Conservation (phyloP, 176 grass and related monocot species). For the Oryza australiensis region DNA sequence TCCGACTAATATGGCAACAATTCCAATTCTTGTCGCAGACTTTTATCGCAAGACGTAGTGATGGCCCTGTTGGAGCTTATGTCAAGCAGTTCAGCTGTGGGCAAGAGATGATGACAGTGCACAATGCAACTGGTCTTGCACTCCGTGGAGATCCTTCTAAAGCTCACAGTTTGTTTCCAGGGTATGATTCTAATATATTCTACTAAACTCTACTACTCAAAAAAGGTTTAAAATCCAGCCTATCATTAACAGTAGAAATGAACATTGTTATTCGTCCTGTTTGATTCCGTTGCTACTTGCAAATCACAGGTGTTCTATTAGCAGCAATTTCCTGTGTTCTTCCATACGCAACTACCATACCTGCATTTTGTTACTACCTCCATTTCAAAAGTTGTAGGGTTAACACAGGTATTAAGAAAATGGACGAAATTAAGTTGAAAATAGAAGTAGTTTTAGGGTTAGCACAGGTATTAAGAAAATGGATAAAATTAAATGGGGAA, state of each 20-base stretch:
- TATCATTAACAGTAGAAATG: neutral
- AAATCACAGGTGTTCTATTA: neutral
- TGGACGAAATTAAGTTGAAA: too few species aligned
- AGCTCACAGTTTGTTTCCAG: conserved; percentile 89
- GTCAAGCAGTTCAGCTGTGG: conserved; percentile 43
- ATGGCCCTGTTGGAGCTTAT: conserved; percentile 55
- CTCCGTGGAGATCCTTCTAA: conserved; percentile 48
- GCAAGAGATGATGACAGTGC: conserved; percentile 70
- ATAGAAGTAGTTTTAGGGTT: too few species aligned
- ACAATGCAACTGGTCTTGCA: conserved; percentile 57
- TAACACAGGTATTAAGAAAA: too few species aligned
- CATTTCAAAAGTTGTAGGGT: too few species aligned
- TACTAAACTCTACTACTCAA: neutral
- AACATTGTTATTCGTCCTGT: neutral
- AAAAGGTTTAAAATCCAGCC: neutral
- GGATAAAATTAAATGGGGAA: too few species aligned
- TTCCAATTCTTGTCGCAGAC: conserved; percentile 44
- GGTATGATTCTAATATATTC: conserved; percentile 47
- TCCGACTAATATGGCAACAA: conserved; percentile 11
- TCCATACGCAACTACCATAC: neutral
- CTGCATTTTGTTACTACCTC: neutral
- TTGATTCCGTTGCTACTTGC: conserved; percentile 15
- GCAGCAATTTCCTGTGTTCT: neutral
- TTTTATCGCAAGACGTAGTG: conserved; percentile 67
- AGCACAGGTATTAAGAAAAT: too few species aligned